Evolutionary conservation across 2,329 filamentous ascomycete genomes (phyloP), one percentile per base, ranked within the genome.

Genomic region (Blastomyces gilchristii): DNA sequence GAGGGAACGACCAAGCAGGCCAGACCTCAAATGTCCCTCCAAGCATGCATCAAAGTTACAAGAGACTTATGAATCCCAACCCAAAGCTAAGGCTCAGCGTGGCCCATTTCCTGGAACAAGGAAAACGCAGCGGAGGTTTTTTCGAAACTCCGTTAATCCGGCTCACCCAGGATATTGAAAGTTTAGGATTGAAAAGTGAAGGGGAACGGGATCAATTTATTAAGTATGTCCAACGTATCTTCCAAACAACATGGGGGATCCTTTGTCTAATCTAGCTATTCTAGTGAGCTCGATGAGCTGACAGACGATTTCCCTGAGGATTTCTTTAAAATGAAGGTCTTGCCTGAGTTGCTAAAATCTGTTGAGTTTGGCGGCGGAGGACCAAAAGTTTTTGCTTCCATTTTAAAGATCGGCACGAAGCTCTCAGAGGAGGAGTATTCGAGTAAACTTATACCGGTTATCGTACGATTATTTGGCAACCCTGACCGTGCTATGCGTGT

Each of bases 311-410:
- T 97, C 65, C 94, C 94, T 0, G 93, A 97, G 72, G 94, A 97
- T 64, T 99, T 96, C 75, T 96, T 97, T 81, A 96, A 95, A 73
- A 89, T 96, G 83, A 99, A 97, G 72, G 86, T 99, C 3, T 81
- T 99, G 9, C 94, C 94, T 0, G 94, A 99, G 72, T 80, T 99
- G 39, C 82, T 99, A n/a, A 99, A 97, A 73, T 96, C 92, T 0
- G 91, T 97, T n/a, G 94, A 99, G 71, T 99, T 97, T 74, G 94
- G 94, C 8, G 94, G 93, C 12, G 94, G 94, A 37, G 94, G 94
- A 0, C 90, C 93, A 0, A 95, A 96, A 71, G 92, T 96, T 0
- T 89, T 99, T 64, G 79, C 82, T 0, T 86, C 96, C 1, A 90
- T 96, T 50, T 86, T 97, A 80, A 96, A 96, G 72, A 97, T 99